Base-by-base conservation (phyloP, 805 yeast species). In the Tetrapisispora arboricola region DNA sequence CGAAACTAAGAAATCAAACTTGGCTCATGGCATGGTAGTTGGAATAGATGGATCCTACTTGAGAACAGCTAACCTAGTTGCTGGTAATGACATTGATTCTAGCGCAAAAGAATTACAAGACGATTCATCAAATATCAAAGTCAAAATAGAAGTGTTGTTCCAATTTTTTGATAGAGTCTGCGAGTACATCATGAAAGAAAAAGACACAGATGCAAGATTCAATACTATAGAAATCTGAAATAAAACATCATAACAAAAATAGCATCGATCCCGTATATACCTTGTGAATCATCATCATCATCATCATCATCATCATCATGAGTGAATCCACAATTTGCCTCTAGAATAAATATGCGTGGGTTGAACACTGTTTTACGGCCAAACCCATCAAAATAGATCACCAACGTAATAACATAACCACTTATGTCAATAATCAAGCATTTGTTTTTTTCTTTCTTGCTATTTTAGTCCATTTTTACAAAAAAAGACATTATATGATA, bases 141-240 rank as follows among this genome's bases (percentile, higher is more conserved):
- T 47, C 29, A 48, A 54, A 54, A 53, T 54, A 8, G 49, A 48
- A 22, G 47, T 53, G 9, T 63, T 59, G 3, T 32, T 28, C 15
- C 13, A 9, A n/a, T 28, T 28, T 15, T 28, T 28, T 55, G 70
- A 75, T 39, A 70, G 95, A 45, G 82, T 94, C 0, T 64, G 86
- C 56, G 72, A 65, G 27, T 88, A 83, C 54, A 78, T 88, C 41
- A 64, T 64, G 15, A 74, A 75, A 18, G 94, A 86, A 55, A 75
- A 77, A 47, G 77, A 68, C 32, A 71, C 72, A 26, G 95, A 85
- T 51, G 80, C 75, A 24, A 66, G 87, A 50, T 84, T 80, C 59
- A 72, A 69, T 41, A n/a, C 18, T 8, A 28, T 28, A 28, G 31
- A 28, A n/a, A 9, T 28, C 10, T 4, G 4, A n/a, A n/a, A n/a